Conservation (phyloP, 768 basidiomycete genomes). For the Cystofilobasidium capitatum region DNA sequence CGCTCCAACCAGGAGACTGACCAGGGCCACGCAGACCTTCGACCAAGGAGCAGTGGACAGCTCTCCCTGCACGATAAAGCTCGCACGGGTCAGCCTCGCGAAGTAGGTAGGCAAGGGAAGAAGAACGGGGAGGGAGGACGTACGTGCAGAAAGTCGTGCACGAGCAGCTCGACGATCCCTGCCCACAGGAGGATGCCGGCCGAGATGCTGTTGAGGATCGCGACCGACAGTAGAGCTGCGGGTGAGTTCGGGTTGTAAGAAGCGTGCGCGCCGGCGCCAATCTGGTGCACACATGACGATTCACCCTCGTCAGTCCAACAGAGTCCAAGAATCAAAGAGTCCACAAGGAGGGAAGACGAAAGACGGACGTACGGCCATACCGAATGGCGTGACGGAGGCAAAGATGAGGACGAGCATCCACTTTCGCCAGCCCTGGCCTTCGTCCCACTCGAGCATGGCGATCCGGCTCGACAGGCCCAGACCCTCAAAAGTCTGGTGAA, state of each 20-base stretch:
- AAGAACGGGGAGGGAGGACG: no score
- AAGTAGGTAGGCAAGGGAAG: no score
- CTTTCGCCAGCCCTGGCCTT: constrained; percentile 19
- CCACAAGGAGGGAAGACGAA: neutral
- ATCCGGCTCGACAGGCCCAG: constrained; percentile 35
- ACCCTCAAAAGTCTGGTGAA: constrained; percentile 31
- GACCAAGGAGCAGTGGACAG: neutral
- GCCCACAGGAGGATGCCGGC: constrained; percentile 34
- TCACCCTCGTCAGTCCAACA: neutral
- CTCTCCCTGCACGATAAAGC: no score
- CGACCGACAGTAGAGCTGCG: constrained; percentile 35
- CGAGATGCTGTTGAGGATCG: constrained; percentile 36
- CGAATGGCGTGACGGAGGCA: constrained; percentile 35
- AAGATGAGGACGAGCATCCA: constrained; percentile 29
- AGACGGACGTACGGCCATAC: constrained; percentile 29
- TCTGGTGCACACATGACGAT: constrained; percentile 26
- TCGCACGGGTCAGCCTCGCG: no score
- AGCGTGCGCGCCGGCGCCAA: constrained; percentile 46
- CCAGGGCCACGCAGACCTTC: constrained; percentile 3
- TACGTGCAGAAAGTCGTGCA: constrained; percentile 31
- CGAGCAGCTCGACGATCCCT: constrained; percentile 11
- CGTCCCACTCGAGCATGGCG: constrained; percentile 29
- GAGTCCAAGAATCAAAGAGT: neutral
- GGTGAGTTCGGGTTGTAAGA: constrained; percentile 34
- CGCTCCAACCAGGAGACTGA: neutral